phyloP scores from a whole-genome alignment of 495 filamentous ascomycete species.

The Penicillium canescens region DNA sequence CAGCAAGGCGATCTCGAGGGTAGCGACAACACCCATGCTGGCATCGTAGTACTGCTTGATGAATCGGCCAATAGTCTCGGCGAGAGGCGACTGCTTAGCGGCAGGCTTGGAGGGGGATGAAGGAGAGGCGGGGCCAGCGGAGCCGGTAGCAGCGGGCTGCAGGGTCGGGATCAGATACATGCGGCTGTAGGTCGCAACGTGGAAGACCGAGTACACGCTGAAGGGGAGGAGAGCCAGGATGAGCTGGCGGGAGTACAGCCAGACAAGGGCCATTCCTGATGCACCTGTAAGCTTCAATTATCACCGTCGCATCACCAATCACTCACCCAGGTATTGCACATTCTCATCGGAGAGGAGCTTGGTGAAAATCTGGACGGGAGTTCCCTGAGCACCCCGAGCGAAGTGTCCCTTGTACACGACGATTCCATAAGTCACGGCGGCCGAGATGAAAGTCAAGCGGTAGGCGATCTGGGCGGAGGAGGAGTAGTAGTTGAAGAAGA shows the following conservation, averaged over 20 bases:
- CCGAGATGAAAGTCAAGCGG: conserved; percentile 83
- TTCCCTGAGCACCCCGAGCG: conserved; percentile 66
- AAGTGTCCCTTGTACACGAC: conserved; percentile 99
- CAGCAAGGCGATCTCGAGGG: conserved; percentile 78
- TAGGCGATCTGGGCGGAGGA: conserved; percentile 77
- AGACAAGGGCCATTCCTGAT: conserved; percentile 89
- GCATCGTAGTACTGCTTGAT: conserved; percentile 97
- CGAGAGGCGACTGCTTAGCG: conserved; percentile 63
- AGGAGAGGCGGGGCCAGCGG: conserved; percentile 53
- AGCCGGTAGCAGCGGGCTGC: conserved; percentile 35
- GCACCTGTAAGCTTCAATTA: conserved; percentile 9
- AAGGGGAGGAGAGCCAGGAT: conserved; percentile 90
- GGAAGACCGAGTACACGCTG: conserved; percentile 96
- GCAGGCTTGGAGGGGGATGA: conserved; percentile 57
- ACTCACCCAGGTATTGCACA: conserved; percentile 93
- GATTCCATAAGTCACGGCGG: conserved; percentile 92
- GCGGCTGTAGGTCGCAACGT: conserved; percentile 76
- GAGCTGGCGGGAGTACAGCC: conserved; percentile 90
- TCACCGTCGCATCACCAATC: not conserved
- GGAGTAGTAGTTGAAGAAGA: conserved; percentile 79
- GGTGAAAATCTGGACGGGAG: conserved; percentile 57
- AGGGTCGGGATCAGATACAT: conserved; percentile 55
- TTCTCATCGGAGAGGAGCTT: conserved; percentile 85
- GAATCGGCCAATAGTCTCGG: conserved; percentile 83
- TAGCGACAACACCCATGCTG: conserved; percentile 78